Evolutionary conservation across 768 basidiomycete species (phyloP).

Genomic region (Termitomyces sp.): DNA sequence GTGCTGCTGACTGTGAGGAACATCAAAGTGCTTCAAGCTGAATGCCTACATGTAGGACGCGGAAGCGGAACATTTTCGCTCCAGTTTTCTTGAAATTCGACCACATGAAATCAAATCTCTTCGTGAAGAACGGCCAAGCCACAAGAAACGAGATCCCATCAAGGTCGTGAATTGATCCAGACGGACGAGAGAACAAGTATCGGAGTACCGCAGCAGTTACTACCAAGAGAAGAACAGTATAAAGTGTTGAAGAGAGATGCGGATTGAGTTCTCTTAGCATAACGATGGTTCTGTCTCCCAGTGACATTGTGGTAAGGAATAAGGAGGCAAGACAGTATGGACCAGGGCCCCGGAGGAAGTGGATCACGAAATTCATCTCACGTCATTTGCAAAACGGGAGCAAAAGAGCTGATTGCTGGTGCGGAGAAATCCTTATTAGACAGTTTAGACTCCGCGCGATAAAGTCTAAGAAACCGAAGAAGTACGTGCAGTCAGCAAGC

Average conservation of each 20-base stretch:
- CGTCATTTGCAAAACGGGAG: background rate
- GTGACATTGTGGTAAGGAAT: background rate
- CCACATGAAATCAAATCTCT: slow-evolving; percentile 24
- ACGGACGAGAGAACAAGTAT: background rate
- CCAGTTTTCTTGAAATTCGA: slow-evolving; percentile 18
- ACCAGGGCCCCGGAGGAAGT: background rate
- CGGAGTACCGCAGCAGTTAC: background rate
- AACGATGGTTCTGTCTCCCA: background rate
- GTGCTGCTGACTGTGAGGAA: slow-evolving; percentile 9
- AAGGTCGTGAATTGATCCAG: slow-evolving; percentile 12
- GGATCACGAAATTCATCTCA: background rate
- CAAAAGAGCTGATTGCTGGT: too few species aligned
- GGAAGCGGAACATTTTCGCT: slow-evolving; percentile 22
- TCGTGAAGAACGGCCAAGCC: slow-evolving; percentile 27
- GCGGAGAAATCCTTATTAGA: too few species aligned
- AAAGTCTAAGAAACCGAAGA: too few species aligned
- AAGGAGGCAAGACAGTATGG: background rate
- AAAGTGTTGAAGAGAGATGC: background rate
- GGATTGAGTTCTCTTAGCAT: background rate
- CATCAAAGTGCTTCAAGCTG: background rate
- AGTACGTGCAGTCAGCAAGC: too few species aligned
- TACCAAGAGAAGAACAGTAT: background rate
- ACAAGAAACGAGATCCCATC: slow-evolving; percentile 22
- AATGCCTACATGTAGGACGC: slow-evolving; percentile 19
- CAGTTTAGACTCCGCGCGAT: too few species aligned